Conservation (phyloP, 306 rosid species). For the Acacia confusa region DNA sequence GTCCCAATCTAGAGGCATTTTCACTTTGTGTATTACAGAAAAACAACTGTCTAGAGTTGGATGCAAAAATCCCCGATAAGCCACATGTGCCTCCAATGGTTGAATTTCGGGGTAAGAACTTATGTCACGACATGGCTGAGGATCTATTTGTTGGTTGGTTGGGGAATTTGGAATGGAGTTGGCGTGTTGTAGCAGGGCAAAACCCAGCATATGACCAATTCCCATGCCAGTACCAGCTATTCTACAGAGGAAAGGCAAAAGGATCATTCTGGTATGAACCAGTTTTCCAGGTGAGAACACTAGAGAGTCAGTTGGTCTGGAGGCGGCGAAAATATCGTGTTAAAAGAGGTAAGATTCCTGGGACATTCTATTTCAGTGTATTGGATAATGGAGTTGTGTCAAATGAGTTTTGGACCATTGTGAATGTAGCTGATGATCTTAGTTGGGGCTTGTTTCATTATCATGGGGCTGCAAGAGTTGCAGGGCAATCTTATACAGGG, state of each 20-base stretch:
- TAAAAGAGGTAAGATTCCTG: slow-evolving; percentile 53
- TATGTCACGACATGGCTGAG: slow-evolving; percentile 54
- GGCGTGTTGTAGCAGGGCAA: slow-evolving; percentile 74
- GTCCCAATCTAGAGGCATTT: slow-evolving; percentile 61
- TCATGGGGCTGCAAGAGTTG: slow-evolving; percentile 66
- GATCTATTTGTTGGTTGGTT: slow-evolving; percentile 72
- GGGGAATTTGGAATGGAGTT: slow-evolving; percentile 63
- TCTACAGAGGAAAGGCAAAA: slow-evolving; percentile 67
- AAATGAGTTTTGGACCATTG: slow-evolving; percentile 68
- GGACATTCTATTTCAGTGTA: slow-evolving; percentile 63
- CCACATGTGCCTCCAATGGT: slow-evolving; percentile 51
- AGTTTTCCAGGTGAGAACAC: slow-evolving; percentile 60
- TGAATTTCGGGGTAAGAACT: slow-evolving; percentile 45
- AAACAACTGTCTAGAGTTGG: slow-evolving; percentile 63
- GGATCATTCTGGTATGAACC: slow-evolving; percentile 82
- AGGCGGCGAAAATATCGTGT: slow-evolving; percentile 62
- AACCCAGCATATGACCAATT: slow-evolving; percentile 72
- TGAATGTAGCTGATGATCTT: slow-evolving; percentile 60
- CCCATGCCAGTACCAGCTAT: slow-evolving; percentile 70
- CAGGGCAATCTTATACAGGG: slow-evolving; percentile 65
- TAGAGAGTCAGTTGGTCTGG: slow-evolving; percentile 66
- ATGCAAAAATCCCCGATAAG: slow-evolving; percentile 57
- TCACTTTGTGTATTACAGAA: slow-evolving; percentile 69
- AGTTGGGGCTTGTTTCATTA: slow-evolving; percentile 67
- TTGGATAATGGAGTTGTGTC: slow-evolving; percentile 71